These are phyloP conservation scores for Xylaria palmicola DNA, from an alignment of 495 filamentous ascomycete species.

Conservation along the genomic window DNA sequence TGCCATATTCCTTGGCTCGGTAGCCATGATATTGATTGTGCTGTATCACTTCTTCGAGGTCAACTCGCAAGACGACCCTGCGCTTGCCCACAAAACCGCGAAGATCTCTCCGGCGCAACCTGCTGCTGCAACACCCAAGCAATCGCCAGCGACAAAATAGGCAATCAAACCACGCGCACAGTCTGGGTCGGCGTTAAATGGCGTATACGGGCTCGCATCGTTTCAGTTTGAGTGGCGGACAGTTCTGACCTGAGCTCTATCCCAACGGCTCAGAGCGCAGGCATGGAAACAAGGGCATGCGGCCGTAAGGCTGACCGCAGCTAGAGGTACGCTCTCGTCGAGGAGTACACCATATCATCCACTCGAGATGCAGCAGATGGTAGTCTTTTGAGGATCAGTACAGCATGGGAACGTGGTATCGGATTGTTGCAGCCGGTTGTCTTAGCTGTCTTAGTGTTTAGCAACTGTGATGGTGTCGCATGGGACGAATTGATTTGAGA, in stretches of 20 bases:
- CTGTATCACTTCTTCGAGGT: conserved; percentile 97
- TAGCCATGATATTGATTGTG: conserved; percentile 90
- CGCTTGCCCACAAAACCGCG: conserved; percentile 22
- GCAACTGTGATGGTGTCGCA: neutral
- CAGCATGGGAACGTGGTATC: too few relatives aligned
- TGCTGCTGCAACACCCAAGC: conserved; percentile 21
- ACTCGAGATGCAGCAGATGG: neutral
- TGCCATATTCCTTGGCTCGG: conserved; percentile 88
- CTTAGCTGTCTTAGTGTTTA: neutral
- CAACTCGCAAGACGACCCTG: conserved; percentile 64
- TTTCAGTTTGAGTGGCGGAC: neutral
- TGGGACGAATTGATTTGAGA: too few relatives aligned
- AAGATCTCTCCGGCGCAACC: conserved; percentile 36
- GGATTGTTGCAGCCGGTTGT: too few relatives aligned
- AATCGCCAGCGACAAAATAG: conserved; percentile 18
- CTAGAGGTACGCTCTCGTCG: neutral
- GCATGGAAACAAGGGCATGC: neutral
- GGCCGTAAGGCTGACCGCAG: neutral
- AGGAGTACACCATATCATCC: neutral
- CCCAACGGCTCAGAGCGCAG: neutral
- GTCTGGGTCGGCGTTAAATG: neutral
- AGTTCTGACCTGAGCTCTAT: neutral
- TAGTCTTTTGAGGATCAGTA: neutral
- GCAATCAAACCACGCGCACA: neutral
- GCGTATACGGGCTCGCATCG: neutral